Percentiles rank a stretch among this genome's conserved stretches.
phyloP scores from a whole-genome alignment of 345 rosid species.

The Fremontodendron californicum region DNA sequence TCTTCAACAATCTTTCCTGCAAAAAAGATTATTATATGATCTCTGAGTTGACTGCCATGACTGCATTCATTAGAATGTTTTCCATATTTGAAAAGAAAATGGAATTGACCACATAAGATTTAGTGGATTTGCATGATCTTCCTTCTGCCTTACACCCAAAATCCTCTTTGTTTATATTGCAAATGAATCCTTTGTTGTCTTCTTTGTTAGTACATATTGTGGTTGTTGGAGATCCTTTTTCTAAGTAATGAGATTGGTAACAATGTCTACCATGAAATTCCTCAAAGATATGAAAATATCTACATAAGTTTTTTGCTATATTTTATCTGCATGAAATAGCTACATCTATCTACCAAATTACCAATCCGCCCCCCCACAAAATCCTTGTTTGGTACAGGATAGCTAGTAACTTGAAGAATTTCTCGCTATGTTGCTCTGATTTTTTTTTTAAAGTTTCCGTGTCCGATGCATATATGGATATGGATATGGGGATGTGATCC shows the following conservation, averaged over 20 bases:
- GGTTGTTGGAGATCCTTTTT: constrained; percentile 4
- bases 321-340: neutral
- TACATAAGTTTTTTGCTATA: neutral
- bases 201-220: neutral
- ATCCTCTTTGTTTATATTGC: too few relatives aligned
- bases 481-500: too few relatives aligned
- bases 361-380: neutral
- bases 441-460: too few relatives aligned
- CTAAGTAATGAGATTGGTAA: neutral
- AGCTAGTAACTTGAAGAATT: neutral
- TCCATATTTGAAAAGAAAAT: neutral
- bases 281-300: neutral
- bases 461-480: too few relatives aligned
- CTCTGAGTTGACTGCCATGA: constrained; percentile 3
- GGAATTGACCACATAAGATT: neutral
- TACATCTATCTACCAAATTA: neutral
- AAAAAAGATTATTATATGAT: neutral
- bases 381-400: neutral
- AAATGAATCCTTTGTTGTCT: constrained; percentile 4
- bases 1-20: neutral
- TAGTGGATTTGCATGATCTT: constrained; percentile 9
- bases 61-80: constrained; percentile 8
- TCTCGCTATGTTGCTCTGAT: too few relatives aligned
- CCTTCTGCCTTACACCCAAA: too few relatives aligned
- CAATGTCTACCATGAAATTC: neutral